Base-by-base conservation (phyloP, 78 protist genomes). In the Dictyostelium discoideum region DNA sequence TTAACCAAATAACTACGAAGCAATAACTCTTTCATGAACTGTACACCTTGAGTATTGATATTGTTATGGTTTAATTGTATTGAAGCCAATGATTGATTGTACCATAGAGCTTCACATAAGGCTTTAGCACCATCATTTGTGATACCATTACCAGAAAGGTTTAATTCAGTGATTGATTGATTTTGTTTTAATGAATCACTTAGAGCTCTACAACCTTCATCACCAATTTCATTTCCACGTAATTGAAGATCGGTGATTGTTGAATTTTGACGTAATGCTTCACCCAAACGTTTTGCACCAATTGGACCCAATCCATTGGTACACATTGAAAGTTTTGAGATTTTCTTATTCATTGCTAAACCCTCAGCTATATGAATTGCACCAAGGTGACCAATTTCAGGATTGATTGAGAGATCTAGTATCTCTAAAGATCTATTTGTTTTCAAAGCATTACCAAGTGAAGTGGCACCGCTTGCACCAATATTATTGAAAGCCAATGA, bases 231-330 rank as follows among this genome's bases (percentile, higher is more conserved):
- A 63, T 83, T 87, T 40, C 94, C 96, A 83, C 93, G 92, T 22
- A 93, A 29, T 63, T 92, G 85, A 20, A 96, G 65, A 26, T 89
- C 81, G 11, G 90, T 77, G 20, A 96, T 60, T 32, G 97, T 44
- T 22, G 11, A 14, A 37, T 96, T 96, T 67, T 22, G 77, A 24
- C 26, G 46, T 18, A 96, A 74, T 22, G 86, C 48, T 0, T 73
- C 97, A 1, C 89, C 84, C 14, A 96, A 13, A 24, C 24, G 50
- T 42, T 54, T 40, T 6, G 93, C 97, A 44, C 97, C 97, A 3
- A 77, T 72, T 40, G 94, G 95, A 24, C 97, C 97, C 16, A 95
- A 85, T 7, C 85, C 92, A 57, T 65, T 95, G 82, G 95, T 90
- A 14, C 88, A 39, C 29, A 90, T 40, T 3, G 80, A 72, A 8